Conservation (phyloP, 2,329 filamentous ascomycete genomes). For the Ustulina deusta region DNA sequence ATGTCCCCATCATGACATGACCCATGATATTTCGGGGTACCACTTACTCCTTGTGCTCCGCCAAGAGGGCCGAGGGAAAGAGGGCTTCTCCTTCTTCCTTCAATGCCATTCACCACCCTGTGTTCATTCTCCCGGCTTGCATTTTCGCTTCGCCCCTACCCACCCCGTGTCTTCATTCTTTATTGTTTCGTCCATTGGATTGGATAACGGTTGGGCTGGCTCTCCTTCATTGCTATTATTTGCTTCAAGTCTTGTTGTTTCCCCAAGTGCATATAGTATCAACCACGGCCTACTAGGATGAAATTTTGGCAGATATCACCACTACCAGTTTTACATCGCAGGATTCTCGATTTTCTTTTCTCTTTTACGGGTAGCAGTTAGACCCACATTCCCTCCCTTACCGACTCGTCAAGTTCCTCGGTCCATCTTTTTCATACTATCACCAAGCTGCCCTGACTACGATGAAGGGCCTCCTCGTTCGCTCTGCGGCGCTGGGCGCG, state of each 20-base stretch:
- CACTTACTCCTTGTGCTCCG: constrained; percentile 7
- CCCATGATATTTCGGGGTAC: neutral
- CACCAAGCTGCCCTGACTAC: constrained; percentile 29
- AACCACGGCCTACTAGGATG: neutral
- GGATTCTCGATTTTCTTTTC: neutral
- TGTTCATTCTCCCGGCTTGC: neutral
- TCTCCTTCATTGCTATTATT: constrained; percentile 14
- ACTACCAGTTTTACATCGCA: neutral
- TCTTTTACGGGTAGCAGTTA: neutral
- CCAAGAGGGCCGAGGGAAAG: neutral
- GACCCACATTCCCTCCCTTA: neutral
- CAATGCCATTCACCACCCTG: neutral
- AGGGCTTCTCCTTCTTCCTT: neutral
- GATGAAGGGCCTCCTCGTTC: constrained; percentile 50
- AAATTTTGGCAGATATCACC: neutral
- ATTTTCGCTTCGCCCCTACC: constrained; percentile 12
- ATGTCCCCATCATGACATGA: constrained; percentile 13
- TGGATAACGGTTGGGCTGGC: neutral
- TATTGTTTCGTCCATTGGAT: constrained; percentile 5
- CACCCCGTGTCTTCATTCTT: neutral
- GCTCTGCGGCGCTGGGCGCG: constrained; percentile 45
- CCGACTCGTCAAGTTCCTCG: neutral
- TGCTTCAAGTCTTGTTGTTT: neutral
- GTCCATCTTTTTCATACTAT: neutral
- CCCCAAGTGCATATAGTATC: neutral